Evolutionary conservation across 176 grass and related monocot species (phyloP), one percentile per base, ranked within the genome.

Genomic region (Musa schizocarpa): DNA sequence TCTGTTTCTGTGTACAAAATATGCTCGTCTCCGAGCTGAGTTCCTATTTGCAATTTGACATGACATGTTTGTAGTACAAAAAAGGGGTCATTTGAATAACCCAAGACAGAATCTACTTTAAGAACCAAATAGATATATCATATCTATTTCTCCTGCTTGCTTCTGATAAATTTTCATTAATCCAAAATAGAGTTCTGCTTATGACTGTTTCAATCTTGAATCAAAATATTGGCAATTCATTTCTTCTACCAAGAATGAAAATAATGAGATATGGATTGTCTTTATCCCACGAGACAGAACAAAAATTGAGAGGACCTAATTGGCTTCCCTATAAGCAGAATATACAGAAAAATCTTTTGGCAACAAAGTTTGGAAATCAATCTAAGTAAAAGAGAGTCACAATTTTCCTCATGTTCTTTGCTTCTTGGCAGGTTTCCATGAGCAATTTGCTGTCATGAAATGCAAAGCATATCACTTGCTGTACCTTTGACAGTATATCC

Each of bases 361-460:
- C 8, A 11, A 10, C 12, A 51, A 17, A 8, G 11, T 27, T 65
- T 11, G 76, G 25, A 75, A 74, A 73, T 78, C 84, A 95, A 89
- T 99, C 96, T 85, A 99, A 86, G 79, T 99, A 95, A 84, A 99
- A 99, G 19, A 99, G 91, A 19, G 96, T 99, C 69, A 99, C 91
- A 50, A 99, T 95, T 88, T 99, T 99, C 76, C 88, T 73, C 50
- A 95, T 85, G 66, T 92, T 99, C 85, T 95, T 95, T 9, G 96
- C 96, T 84, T 99, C 96, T 82, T 89, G 86, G 74, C 91, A 99
- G 48, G 91, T 99, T 77, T 99, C 88, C 96, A 99, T 95, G 54
- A 99, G 85, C 81, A 99, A 82, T 77, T 84, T 99, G 79, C 91
- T 99, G 76, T 99, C 91, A 71, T 99, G 91, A 51, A 99, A 99